Conservation (phyloP, 1,284 basidiomycete species). For the Microbotryomycetes sp. region DNA sequence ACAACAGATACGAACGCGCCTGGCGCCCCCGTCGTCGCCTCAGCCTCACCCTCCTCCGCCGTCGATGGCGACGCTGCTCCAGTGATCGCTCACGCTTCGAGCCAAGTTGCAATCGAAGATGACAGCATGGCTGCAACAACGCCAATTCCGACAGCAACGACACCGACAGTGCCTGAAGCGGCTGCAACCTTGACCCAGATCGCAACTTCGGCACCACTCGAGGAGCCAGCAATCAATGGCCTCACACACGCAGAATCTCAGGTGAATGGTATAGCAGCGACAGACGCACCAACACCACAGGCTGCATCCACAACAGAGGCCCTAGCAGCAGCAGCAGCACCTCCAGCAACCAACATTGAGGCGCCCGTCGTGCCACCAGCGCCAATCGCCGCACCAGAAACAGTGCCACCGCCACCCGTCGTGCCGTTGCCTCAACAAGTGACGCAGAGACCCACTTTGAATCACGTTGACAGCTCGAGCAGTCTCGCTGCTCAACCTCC, state of each 20-base stretch:
- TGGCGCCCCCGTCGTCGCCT: neutral
- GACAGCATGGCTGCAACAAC: too few species aligned
- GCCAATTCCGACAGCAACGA: too few species aligned
- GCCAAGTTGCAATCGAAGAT: too few species aligned
- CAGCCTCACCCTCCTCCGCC: neutral
- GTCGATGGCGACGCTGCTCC: neutral
- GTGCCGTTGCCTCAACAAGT: constrained; percentile 12
- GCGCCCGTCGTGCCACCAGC: neutral
- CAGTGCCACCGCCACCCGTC: constrained; percentile 6
- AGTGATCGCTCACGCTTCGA: neutral
- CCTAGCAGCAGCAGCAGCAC: neutral
- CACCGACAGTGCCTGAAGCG: neutral
- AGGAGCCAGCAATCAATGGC: neutral
- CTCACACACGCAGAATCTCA: neutral
- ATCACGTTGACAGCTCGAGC: constrained; percentile 11
- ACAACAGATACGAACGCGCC: neutral
- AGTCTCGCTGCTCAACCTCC: constrained; percentile 20
- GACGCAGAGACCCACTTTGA: constrained; percentile 1
- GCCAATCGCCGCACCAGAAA: neutral
- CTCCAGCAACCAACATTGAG: neutral
- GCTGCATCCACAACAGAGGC: neutral
- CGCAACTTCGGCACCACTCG: neutral
- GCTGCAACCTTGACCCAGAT: neutral
- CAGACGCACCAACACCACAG: neutral
- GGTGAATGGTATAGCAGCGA: neutral